Evolutionary conservation across 2,329 filamentous ascomycete species (phyloP), one percentile per base, ranked within the genome.

Genomic region (Trichophyton verrucosum): DNA sequence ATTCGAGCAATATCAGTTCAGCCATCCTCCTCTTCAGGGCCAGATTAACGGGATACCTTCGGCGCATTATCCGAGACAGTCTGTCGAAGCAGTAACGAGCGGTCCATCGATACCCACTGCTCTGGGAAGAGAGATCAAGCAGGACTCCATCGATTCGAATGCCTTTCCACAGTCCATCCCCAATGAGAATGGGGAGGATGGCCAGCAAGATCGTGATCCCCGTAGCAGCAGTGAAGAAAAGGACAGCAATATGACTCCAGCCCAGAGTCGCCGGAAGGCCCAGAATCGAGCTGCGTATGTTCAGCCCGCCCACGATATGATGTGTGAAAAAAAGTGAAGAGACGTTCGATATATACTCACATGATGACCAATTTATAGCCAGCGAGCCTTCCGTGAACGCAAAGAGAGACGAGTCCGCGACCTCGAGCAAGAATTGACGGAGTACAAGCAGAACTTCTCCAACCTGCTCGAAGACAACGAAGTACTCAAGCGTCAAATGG

Each of bases 371-470:
- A 13, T n/a, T 57, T 61, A 38, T 62, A 96, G 92, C 56, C 94
- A 97, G 80, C 87, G 92, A 68, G 92, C 94, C 36, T 97, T 97
- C 74, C 89, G 92, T 63, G 92, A 97, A 75, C 87, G 92, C 67
- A 97, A 97, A 74, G 92, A 97, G 73, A 87, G 86, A 61, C 91
- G 95, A 70, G 91, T 97, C 64, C 91, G 91, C 72, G 91, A 97
- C 63, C 85, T 97, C 24, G 91, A 97, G 75, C 83, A 85, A 61
- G 94, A 95, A 72, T 84, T 97, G 30, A 86, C 83, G 57, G 81
- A 79, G 57, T 83, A 96, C 36, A 87, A 95, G 71, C 84, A 85
- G 62, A 84, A 86, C 57, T 87, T 89, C 58, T 82, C 85, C 60
- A 81, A 83, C 38, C 82, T 94, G 0, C 82, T 86, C 46, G 83